A percentile compares a stretch with the other conserved stretches of the same genome.
Conservation (phyloP, 495 filamentous ascomycete species). For the Neurospora sp. region DNA sequence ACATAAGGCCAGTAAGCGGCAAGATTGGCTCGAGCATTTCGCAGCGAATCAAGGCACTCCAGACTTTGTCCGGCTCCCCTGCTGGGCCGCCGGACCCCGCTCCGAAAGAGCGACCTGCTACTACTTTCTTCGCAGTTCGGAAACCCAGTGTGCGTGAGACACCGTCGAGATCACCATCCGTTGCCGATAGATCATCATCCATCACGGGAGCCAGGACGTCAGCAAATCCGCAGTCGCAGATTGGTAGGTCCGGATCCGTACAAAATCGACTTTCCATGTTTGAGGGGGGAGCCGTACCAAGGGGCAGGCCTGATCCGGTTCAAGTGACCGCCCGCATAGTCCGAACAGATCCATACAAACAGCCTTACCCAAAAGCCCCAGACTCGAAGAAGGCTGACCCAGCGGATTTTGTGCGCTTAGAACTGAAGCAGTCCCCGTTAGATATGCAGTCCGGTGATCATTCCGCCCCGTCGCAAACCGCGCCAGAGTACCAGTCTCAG, state of each 20-base stretch:
- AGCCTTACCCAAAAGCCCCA: slow-evolving; percentile 35
- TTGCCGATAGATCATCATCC: slow-evolving; percentile 33
- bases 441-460: slow-evolving; percentile 48
- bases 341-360: slow-evolving; percentile 39
- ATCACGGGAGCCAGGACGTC: slow-evolving; percentile 22
- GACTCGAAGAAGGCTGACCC: slow-evolving; percentile 24
- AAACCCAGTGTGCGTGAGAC: slow-evolving; percentile 30
- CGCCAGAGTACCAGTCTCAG: slow-evolving; percentile 6
- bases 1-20: slow-evolving; percentile 56
- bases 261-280: slow-evolving; percentile 39
- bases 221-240: slow-evolving; percentile 27
- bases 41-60: slow-evolving; percentile 78
- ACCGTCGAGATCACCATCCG: slow-evolving; percentile 35
- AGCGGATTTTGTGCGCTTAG: slow-evolving; percentile 38
- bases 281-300: slow-evolving; percentile 29
- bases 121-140: slow-evolving; percentile 45
- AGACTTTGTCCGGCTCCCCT: slow-evolving; percentile 50
- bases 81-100: slow-evolving; percentile 17
- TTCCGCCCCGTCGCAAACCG: slow-evolving; percentile 1
- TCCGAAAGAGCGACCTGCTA: slow-evolving; percentile 24
- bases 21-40: slow-evolving; percentile 84
- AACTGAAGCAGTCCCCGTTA: slow-evolving; percentile 62
- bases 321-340: slow-evolving; percentile 75
- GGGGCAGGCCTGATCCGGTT: slow-evolving; percentile 54
- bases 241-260: slow-evolving; percentile 34